These are phyloP conservation scores for Candida railenensis DNA, from an alignment of 805 yeast species.

Conservation along the genomic window DNA sequence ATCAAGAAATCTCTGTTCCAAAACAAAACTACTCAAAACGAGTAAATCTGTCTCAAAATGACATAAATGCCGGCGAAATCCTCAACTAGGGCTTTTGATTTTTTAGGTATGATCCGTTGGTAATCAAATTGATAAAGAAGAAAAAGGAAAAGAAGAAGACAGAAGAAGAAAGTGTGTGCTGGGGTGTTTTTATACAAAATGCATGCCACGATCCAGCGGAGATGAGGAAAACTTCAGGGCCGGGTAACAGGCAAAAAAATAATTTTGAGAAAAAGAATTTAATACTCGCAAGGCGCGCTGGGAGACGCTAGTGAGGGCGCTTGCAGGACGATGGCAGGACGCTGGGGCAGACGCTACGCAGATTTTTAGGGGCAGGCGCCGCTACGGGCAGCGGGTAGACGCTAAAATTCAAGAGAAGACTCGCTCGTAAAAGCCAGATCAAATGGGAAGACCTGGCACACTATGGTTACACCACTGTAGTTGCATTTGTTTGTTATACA, in stretches of 20 bases:
- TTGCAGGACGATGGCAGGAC: neutral
- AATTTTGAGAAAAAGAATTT: too few species aligned
- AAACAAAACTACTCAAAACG: constrained; percentile 18
- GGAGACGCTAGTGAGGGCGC: neutral
- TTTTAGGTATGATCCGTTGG: constrained; percentile 31
- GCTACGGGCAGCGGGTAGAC: too few species aligned
- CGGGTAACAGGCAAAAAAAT: constrained; percentile 2
- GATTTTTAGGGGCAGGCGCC: too few species aligned
- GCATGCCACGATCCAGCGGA: too few species aligned
- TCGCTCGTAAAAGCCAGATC: too few species aligned
- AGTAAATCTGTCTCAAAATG: constrained; percentile 13
- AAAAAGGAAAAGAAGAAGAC: constrained; percentile 4
- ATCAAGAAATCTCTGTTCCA: constrained; percentile 2
- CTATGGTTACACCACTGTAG: too few species aligned
- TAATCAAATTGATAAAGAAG: constrained; percentile 24
- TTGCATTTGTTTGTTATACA: too few species aligned
- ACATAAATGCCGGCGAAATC: constrained; percentile 16
- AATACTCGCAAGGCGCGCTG: too few species aligned
- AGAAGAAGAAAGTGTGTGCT: neutral
- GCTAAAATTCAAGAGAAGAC: too few species aligned
- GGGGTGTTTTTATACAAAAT: neutral
- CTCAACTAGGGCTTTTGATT: constrained; percentile 30
- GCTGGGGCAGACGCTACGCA: too few species aligned
- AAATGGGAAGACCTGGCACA: too few species aligned
- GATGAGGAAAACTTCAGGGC: neutral